phyloP scores from a whole-genome alignment of 164 flowering plant genomes.

The Amborella trichopoda region DNA sequence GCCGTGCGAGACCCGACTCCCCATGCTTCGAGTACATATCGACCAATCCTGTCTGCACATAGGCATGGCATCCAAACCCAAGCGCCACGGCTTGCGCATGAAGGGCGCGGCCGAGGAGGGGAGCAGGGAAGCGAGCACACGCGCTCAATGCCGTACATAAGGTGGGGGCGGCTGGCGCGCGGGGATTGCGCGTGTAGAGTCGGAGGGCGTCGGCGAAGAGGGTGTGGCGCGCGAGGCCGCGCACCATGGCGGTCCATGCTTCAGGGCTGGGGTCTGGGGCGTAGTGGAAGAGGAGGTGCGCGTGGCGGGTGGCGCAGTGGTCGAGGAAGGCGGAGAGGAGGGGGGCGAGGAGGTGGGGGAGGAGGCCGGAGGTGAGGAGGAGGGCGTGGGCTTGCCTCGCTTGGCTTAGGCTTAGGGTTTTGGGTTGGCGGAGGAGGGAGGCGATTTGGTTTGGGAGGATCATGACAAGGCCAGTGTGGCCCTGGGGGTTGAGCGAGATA shows the following conservation, averaged over 20 bases:
- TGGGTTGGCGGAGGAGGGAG: too few species aligned
- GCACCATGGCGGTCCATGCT: slow-evolving; percentile 16
- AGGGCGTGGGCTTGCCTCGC: too few species aligned
- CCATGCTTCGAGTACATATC: slow-evolving; percentile 29
- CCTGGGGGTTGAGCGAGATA: too few species aligned
- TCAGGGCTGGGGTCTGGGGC: slow-evolving; percentile 8
- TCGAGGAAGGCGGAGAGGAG: background rate
- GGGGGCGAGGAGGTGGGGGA: too few species aligned
- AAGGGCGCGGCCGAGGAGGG: slow-evolving; percentile 12
- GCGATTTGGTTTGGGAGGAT: too few species aligned
- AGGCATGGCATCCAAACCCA: slow-evolving; percentile 20
- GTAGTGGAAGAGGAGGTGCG: slow-evolving; percentile 10
- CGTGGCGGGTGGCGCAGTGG: slow-evolving; percentile 1
- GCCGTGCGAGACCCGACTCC: slow-evolving; percentile 17
- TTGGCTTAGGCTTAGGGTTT: too few species aligned
- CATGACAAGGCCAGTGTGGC: too few species aligned
- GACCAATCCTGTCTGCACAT: slow-evolving; percentile 26
- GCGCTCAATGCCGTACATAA: slow-evolving; percentile 25
- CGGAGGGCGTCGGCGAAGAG: slow-evolving; percentile 23
- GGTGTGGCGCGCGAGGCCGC: slow-evolving; percentile 14
- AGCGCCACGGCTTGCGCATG: slow-evolving; percentile 22
- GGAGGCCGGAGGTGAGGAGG: too few species aligned
- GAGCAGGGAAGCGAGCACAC: slow-evolving; percentile 17
- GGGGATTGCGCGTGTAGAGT: slow-evolving; percentile 16
- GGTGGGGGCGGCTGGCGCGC: slow-evolving; percentile 15